Evolutionary conservation across 2,329 filamentous ascomycete species (phyloP).

Genomic region (Fusarium sp.): DNA sequence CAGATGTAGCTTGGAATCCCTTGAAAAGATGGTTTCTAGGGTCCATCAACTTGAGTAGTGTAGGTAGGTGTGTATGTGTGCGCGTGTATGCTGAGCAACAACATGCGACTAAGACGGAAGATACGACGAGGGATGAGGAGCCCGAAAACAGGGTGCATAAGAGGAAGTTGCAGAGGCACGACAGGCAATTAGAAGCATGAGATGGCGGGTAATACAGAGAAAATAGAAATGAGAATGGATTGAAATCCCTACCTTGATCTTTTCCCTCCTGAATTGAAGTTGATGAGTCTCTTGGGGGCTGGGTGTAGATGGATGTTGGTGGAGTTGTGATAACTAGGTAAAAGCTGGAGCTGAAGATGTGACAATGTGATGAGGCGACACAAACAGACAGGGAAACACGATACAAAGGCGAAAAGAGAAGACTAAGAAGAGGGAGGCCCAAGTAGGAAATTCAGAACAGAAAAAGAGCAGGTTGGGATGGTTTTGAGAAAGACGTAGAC

Average conservation of each 20-base stretch:
- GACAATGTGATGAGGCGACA: constrained; percentile 47
- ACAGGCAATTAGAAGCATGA: constrained; percentile 19
- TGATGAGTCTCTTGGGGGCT: constrained; percentile 32
- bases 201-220: neutral
- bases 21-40: constrained; percentile 40
- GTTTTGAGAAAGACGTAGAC: constrained; percentile 48
- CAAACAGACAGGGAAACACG: constrained; percentile 23
- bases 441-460: constrained; percentile 46
- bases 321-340: constrained; percentile 40
- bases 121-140: constrained; percentile 20
- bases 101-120: constrained; percentile 34
- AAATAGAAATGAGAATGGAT: constrained; percentile 11
- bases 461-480: constrained; percentile 49
- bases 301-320: constrained; percentile 33
- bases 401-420: constrained; percentile 43
- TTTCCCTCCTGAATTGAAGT: constrained; percentile 16
- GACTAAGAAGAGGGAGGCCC: constrained; percentile 44
- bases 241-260: constrained; percentile 22
- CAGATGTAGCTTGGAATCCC: constrained; percentile 50
- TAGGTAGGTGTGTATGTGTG: constrained; percentile 23
- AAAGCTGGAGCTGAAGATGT: constrained; percentile 42
- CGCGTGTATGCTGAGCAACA: constrained; percentile 41
- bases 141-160: constrained; percentile 22
- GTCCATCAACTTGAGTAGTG: constrained; percentile 31
- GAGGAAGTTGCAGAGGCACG: constrained; percentile 9